Evolutionary conservation across 2,329 filamentous ascomycete species (phyloP).

Genomic region (Raffaelea arxii): DNA sequence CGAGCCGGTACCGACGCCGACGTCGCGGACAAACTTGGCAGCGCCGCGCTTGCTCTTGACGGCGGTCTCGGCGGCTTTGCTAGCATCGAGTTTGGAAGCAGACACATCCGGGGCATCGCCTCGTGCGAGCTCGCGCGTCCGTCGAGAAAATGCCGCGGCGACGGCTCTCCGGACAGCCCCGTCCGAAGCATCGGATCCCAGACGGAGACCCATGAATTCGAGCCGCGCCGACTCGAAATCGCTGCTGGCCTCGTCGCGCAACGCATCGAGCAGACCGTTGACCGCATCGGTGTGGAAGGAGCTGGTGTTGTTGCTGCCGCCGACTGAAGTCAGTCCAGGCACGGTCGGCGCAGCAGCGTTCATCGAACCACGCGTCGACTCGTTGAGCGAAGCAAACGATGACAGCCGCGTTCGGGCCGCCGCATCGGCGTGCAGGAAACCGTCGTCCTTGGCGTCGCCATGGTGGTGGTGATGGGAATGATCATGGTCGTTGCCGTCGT

Average conservation of each 20-base stretch:
- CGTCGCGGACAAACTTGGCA: constrained; percentile 23
- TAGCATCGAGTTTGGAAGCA: constrained; percentile 39
- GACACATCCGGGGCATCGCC: constrained; percentile 36
- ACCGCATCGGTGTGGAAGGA: constrained; percentile 84
- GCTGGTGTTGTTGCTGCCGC: constrained; percentile 28
- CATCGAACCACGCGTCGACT: constrained; percentile 21
- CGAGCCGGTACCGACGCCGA: constrained; percentile 42
- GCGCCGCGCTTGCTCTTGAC: constrained; percentile 47
- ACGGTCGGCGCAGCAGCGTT: neutral
- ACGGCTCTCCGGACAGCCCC: constrained; percentile 80
- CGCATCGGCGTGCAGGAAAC: neutral
- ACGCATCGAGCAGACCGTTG: constrained; percentile 73
- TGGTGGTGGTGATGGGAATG: neutral
- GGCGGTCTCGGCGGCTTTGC: constrained; percentile 54
- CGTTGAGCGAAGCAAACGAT: constrained; percentile 66
- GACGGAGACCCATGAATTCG: constrained; percentile 87
- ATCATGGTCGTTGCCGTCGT: constrained; percentile 4
- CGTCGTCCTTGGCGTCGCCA: neutral
- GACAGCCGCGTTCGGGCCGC: constrained; percentile 58
- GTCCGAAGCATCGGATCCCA: constrained; percentile 84
- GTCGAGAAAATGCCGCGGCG: constrained; percentile 74
- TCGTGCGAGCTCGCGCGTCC: constrained; percentile 58
- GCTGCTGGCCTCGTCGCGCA: constrained; percentile 60
- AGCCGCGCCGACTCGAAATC: constrained; percentile 78
- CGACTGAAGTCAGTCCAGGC: neutral